Evolutionary conservation across 1,139 yeast species (phyloP).

Genomic region (Hansenula anomala): DNA sequence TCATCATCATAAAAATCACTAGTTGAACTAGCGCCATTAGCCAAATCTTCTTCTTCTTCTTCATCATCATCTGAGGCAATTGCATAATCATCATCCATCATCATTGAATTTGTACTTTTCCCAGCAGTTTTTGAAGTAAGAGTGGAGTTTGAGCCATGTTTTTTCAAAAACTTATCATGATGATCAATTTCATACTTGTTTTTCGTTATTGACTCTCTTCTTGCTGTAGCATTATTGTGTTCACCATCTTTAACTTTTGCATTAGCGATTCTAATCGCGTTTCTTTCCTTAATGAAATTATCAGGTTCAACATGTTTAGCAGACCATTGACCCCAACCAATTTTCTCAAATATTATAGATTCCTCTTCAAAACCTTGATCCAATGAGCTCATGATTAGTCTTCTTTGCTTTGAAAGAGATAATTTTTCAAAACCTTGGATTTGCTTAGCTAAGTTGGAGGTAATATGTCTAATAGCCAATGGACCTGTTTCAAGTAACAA

Average conservation of each 20-base stretch:
- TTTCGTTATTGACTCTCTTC: constrained; percentile 38
- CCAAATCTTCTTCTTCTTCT: constrained; percentile 19
- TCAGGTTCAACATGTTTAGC: constrained; percentile 55
- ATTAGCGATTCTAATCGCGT: constrained; percentile 25
- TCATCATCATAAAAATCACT: constrained; percentile 20
- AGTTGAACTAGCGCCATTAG: constrained; percentile 12
- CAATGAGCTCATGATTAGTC: constrained; percentile 85
- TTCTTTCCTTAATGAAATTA: constrained; percentile 37
- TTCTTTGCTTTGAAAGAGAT: constrained; percentile 82
- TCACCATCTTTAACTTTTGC: constrained; percentile 34
- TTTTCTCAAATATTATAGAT: constrained; percentile 78
- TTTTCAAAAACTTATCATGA: constrained; percentile 17
- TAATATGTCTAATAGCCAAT: constrained; percentile 83
- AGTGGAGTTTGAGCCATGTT: not conserved
- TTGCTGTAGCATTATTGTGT: constrained; percentile 31
- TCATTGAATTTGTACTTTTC: constrained; percentile 1
- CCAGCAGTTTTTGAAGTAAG: constrained; percentile 2
- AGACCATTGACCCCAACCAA: constrained; percentile 99
- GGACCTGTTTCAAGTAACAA: constrained; percentile 76
- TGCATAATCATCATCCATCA: constrained; percentile 15
- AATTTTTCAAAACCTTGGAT: constrained; percentile 77
- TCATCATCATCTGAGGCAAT: constrained; percentile 23
- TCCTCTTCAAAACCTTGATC: constrained; percentile 64
- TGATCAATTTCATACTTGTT: constrained; percentile 21
- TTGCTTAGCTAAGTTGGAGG: constrained; percentile 69